Base-by-base conservation (phyloP, 2,329 filamentous ascomycete species). In the Ophiostoma himal-ulmi region DNA sequence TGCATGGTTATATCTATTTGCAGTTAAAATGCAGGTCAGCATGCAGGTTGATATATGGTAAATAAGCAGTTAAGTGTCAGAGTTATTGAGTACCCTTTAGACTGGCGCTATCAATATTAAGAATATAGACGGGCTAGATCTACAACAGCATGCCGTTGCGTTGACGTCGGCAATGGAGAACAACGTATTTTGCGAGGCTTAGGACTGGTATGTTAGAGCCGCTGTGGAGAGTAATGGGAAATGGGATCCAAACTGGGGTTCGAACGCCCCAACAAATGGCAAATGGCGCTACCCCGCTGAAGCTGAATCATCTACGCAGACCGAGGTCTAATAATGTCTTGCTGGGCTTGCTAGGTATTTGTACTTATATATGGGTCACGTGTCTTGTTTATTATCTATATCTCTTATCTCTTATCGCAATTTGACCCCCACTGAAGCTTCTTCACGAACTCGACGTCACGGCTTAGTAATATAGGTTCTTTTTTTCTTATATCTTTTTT, bases 331-430 rank as follows among this genome's bases (percentile, higher is more conserved):
- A 17, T 44, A 44, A 44, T 13, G 26, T 30, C 26, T 30, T 30
- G 4, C 30, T 30, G 41, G 41, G 41, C 2, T 13, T 44, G 41
- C 11, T 13, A n/a, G 17, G n/a, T 30, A 30, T 30, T 30, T 30
- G 30, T 30, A 30, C 30, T 30, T 30, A 30, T 30, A 30, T 30
- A 30, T 30, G 3, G 30, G 30, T 30, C 30, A 30, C 30, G 30
- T 30, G 30, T 30, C 26, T 30, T 30, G 26, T 30, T 1, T 30
- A 30, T 3, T 30, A 30, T 30, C 30, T 34, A 1, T 64, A 64
- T 64, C 60, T 44, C 65, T 52, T 52, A 67, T 67, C 66, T 20
- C 26, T 22, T 67, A 30, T 66, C 13, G 48, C n/a, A n/a, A n/a
- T 22, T 5, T 22, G 22, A 57, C n/a, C n/a, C 52, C 52, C 52